Conservation (phyloP, 495 filamentous ascomycete species). For the Neurospora africana region DNA sequence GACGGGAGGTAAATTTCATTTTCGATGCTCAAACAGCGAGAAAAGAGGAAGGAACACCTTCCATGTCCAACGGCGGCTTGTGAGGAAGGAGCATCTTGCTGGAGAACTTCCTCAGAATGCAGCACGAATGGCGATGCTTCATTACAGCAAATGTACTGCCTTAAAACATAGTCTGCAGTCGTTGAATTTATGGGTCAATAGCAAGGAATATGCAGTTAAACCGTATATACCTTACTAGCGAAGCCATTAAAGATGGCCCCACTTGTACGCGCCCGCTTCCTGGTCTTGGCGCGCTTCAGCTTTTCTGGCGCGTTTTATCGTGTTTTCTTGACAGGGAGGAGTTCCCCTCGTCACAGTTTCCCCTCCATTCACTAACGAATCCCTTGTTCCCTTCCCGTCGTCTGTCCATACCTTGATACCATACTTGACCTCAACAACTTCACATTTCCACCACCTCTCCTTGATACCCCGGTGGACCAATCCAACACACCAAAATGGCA, state of each 20-base stretch:
- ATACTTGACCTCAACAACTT: neutral
- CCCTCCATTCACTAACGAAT: neutral
- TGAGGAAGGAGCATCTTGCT: neutral
- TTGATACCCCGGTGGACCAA: neutral
- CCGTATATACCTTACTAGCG: neutral
- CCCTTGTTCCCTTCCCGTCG: neutral
- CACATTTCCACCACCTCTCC: neutral
- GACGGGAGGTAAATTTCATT: too few relatives aligned
- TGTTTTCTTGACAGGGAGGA: slow-evolving; percentile 19
- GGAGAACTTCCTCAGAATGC: neutral
- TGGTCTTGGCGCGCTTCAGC: slow-evolving; percentile 4
- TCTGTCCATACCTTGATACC: too few relatives aligned
- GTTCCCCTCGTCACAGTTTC: neutral
- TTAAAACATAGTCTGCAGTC: neutral
- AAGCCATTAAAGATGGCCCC: slow-evolving; percentile 14
- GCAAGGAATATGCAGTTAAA: accelerated
- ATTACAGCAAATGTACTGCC: neutral
- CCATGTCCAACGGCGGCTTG: neutral
- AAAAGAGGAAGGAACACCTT: neutral
- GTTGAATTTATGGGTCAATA: neutral
- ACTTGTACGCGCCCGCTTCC: slow-evolving; percentile 9
- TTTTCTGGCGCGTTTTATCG: slow-evolving; percentile 23
- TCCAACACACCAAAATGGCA: slow-evolving; percentile 14
- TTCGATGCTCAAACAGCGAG: too few relatives aligned
- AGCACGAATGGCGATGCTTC: neutral